A percentile compares a stretch with the other conserved stretches of the same genome.
Conservation (phyloP, 768 basidiomycete species). For the Tricholoma matsutake region DNA sequence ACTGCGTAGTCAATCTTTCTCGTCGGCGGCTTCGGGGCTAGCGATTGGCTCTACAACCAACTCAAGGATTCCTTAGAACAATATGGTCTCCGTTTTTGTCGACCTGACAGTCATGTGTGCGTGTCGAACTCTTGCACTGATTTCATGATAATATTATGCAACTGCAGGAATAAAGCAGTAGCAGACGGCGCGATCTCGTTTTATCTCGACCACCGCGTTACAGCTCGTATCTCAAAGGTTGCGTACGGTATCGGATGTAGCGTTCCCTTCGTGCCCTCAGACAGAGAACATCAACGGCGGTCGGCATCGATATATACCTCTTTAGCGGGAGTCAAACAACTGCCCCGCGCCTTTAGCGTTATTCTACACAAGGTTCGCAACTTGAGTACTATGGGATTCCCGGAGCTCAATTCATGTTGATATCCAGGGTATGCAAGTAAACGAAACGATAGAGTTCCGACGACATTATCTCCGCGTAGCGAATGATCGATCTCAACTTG, state of each 20-base stretch:
- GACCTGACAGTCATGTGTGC: conserved; percentile 49
- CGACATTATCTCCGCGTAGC: conserved; percentile 2
- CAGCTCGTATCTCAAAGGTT: conserved; percentile 14
- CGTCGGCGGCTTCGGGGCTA: conserved; percentile 53
- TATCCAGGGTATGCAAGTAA: conserved; percentile 34
- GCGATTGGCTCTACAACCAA: conserved; percentile 43
- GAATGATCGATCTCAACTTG: background rate
- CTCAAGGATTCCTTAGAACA: conserved; percentile 35
- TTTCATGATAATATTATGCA: background rate
- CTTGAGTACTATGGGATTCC: background rate
- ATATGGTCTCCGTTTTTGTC: conserved; percentile 32
- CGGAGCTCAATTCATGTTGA: background rate
- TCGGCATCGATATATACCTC: background rate
- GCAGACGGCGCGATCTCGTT: background rate
- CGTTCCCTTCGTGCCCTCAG: background rate
- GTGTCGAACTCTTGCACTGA: conserved; percentile 13
- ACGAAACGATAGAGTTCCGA: conserved; percentile 21
- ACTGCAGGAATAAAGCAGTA: conserved; percentile 4
- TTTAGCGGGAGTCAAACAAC: background rate
- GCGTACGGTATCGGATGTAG: conserved; percentile 8
- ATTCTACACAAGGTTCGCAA: conserved; percentile 24
- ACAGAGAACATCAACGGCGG: conserved; percentile 12
- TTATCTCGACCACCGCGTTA: conserved; percentile 17
- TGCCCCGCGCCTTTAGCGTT: conserved; percentile 18
- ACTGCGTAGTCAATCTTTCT: conserved; percentile 37